A percentile compares a stretch with the other conserved stretches of the same genome.
phyloP scores from a whole-genome alignment of 139 green algal species.

The Coelastrella sp. region DNA sequence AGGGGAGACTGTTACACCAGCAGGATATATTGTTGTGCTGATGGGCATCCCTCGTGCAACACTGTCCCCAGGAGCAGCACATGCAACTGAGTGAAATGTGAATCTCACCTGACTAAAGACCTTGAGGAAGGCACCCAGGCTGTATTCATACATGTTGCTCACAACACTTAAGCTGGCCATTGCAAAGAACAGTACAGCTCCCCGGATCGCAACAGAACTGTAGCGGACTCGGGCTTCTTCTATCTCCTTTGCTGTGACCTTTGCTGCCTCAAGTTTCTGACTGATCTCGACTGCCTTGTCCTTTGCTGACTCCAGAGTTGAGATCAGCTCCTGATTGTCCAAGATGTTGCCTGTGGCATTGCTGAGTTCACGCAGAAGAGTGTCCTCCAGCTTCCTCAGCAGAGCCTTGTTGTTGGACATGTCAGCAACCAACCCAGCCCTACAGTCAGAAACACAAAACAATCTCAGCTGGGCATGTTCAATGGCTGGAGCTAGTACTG shows the following conservation, averaged over 20 bases:
- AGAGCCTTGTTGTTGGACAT: constrained; percentile 86
- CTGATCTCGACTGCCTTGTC: constrained; percentile 78
- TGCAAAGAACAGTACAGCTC: constrained; percentile 84
- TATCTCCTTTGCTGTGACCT: constrained; percentile 76
- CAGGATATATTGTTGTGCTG: too few species aligned
- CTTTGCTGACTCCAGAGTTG: constrained; percentile 87
- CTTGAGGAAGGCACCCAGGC: constrained; percentile 83
- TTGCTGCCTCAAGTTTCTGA: constrained; percentile 70
- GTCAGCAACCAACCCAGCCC: constrained; percentile 22
- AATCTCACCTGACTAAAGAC: constrained; percentile 67
- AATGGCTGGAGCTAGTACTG: too few species aligned
- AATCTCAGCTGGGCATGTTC: too few species aligned
- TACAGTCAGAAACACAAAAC: neutral
- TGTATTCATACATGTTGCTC: constrained; percentile 88
- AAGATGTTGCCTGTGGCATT: constrained; percentile 84
- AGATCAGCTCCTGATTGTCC: constrained; percentile 90
- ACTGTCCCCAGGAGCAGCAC: too few species aligned
- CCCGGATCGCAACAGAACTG: constrained; percentile 76
- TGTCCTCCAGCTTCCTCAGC: constrained; percentile 87
- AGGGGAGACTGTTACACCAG: too few species aligned
- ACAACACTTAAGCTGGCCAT: constrained; percentile 89
- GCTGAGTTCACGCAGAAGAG: constrained; percentile 85
- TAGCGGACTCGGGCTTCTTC: constrained; percentile 75
- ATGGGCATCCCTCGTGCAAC: too few species aligned
- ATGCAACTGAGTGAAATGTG: too few species aligned